These are phyloP conservation scores for Nannochloropsis gaditana DNA, from an alignment of 108 stramenopile genomes.

Conservation along the genomic window DNA sequence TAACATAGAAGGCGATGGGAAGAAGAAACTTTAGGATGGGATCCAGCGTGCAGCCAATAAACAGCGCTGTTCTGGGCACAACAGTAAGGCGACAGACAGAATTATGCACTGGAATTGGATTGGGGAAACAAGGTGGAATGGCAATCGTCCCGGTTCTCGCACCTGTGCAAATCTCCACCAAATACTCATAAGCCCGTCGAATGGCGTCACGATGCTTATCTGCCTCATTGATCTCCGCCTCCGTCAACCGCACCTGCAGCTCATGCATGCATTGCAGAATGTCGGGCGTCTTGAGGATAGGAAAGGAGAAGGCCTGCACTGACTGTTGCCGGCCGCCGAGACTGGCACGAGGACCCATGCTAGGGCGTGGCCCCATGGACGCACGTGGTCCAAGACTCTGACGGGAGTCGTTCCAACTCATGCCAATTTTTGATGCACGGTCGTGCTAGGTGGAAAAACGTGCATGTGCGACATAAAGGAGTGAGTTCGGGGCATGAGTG, in stretches of 20 bases:
- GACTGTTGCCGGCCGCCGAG: conserved; percentile 14
- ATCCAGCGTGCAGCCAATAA: too few relatives aligned
- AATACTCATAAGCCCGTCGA: conserved; percentile 41
- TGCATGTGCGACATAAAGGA: too few relatives aligned
- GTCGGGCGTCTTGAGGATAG: conserved; percentile 41
- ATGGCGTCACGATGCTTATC: conserved; percentile 37
- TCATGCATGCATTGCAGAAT: conserved; percentile 46
- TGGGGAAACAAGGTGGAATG: too few relatives aligned
- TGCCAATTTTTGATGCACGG: not conserved
- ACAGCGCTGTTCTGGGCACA: too few relatives aligned
- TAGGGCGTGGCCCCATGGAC: conserved; percentile 11
- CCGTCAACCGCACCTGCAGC: conserved; percentile 35
- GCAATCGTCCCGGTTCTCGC: not conserved
- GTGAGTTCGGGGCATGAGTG: too few relatives aligned
- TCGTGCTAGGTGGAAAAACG: too few relatives aligned
- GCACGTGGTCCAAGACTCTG: not conserved
- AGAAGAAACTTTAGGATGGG: too few relatives aligned
- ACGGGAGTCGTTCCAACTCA: conserved; percentile 17
- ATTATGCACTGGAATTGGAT: too few relatives aligned
- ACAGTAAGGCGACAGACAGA: too few relatives aligned
- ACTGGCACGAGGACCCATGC: not conserved
- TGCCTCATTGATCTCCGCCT: conserved; percentile 42
- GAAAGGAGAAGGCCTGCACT: conserved; percentile 28
- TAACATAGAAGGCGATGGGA: too few relatives aligned
- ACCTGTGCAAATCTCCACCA: conserved; percentile 47